Conservation (phyloP, 805 yeast species). For the Candida bentonensis region DNA sequence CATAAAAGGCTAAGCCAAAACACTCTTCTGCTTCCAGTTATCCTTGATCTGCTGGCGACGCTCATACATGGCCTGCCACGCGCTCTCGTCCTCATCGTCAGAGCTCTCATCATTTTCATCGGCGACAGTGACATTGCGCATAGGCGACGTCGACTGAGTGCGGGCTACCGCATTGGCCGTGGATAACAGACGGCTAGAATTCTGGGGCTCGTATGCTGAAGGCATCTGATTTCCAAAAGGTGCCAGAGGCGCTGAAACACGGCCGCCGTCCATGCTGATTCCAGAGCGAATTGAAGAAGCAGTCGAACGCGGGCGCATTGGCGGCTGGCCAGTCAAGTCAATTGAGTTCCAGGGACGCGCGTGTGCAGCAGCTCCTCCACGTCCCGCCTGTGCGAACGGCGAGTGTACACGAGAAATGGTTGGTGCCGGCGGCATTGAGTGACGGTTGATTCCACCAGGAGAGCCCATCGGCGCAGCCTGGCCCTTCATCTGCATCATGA, state of each 20-base stretch:
- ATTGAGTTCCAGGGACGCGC: not conserved
- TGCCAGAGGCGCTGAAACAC: too few species aligned
- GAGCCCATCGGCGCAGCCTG: not conserved
- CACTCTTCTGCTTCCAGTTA: not conserved
- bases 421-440: too few species aligned
- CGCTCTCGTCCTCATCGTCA: not conserved
- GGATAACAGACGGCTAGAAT: too few species aligned
- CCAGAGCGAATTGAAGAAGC: not conserved
- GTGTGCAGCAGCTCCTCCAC: not conserved
- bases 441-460: not conserved
- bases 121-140: not conserved
- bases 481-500: slow-evolving; percentile 1
- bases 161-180: not conserved
- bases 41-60: not conserved
- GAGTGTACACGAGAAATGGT: not conserved
- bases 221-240: too few species aligned
- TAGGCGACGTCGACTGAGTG: not conserved
- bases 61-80: not conserved
- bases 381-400: not conserved
- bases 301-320: not conserved
- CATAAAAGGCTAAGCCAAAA: not conserved
- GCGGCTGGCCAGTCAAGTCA: not conserved
- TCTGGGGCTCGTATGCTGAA: too few species aligned
- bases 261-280: not conserved
- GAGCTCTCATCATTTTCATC: not conserved